Base-by-base conservation (phyloP, 1,139 yeast species). In the Oligophagozyma castellii region DNA sequence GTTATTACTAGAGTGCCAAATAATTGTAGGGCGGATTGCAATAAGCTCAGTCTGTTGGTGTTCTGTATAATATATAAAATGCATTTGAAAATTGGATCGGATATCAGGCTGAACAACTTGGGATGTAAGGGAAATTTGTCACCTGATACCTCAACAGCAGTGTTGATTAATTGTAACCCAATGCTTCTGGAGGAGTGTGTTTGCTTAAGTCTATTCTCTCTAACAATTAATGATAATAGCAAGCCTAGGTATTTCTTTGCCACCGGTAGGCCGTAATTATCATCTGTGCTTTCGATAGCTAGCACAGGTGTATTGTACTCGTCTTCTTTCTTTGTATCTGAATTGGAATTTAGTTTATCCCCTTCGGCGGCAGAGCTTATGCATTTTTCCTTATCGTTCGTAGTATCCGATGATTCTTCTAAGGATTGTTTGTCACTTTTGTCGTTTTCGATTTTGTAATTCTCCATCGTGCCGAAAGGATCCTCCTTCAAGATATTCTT, bases 141-240 rank as follows among this genome's bases (percentile, higher is more conserved):
- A 2, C 95, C 95, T 5, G 89, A 63, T 6, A 81, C 76, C 50
- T 86, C 96, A 34, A 86, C 64, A 1, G 93, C 80, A 1, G 77
- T 74, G 30, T 73, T 75, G 23, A 89, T 63, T 27, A 86, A 64
- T 24, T 73, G 67, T 22, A 89, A 59, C 0, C 95, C 89, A 58
- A 86, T 72, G 7, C 79, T 75, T 32, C 93, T 67, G 1, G 95
- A 77, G 46, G 79, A 86, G 45, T 70, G 72, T 45, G 76, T 81
- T 43, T 80, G 78, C 4, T 8, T 5, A 12, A 25, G 18, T 18
- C 10, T 7, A 7, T 7, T 18, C 10, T 75, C 69, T 0, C 94
- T 92, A 7, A 92, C 75, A 21, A 84, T 65, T 55, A 84, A 73
- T 4, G 92, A 78, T 11, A 83, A 70, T 28, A 89, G 63, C 24